Percentiles rank a stretch among this genome's conserved stretches.
Evolutionary conservation across 2,329 filamentous ascomycete genomes (phyloP).

Genomic region (Hymenoscyphus salicellus): DNA sequence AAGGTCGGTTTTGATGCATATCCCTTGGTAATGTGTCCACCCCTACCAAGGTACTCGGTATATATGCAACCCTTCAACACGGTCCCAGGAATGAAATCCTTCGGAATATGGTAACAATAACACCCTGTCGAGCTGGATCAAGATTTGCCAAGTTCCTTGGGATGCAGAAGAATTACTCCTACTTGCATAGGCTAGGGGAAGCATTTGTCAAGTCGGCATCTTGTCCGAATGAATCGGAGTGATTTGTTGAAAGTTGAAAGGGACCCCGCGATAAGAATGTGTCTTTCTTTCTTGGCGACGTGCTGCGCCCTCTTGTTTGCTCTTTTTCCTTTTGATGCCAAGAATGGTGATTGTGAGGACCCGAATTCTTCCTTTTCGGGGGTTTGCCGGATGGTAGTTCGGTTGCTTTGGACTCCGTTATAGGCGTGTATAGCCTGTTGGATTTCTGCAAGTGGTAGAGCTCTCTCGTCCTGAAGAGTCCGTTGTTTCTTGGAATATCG

Average conservation of each 20-base stretch:
- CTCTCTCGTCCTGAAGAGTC: too few species aligned
- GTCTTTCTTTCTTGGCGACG: background rate
- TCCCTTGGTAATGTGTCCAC: background rate
- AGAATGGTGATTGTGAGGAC: background rate
- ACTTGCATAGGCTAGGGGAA: background rate
- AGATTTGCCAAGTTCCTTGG: slow-evolving; percentile 1
- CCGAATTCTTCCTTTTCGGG: slow-evolving; percentile 1
- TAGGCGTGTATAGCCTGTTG: too few species aligned
- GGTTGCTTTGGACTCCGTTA: background rate
- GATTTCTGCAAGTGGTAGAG: too few species aligned
- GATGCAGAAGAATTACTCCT: background rate
- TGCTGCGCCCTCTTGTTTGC: slow-evolving; percentile 4
- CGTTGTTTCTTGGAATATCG: background rate
- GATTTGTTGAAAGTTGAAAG: background rate
- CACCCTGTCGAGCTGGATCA: background rate
- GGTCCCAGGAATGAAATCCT: background rate
- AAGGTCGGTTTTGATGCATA: background rate
- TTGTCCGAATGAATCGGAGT: background rate
- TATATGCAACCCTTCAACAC: background rate
- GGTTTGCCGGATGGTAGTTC: background rate
- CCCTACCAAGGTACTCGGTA: background rate
- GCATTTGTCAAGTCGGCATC: background rate
- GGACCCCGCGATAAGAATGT: background rate
- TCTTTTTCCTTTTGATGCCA: slow-evolving; percentile 3
- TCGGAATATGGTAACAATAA: background rate